These are phyloP conservation scores for Brassica rapa DNA, from an alignment of 345 rosid genomes.

Conservation along the genomic window DNA sequence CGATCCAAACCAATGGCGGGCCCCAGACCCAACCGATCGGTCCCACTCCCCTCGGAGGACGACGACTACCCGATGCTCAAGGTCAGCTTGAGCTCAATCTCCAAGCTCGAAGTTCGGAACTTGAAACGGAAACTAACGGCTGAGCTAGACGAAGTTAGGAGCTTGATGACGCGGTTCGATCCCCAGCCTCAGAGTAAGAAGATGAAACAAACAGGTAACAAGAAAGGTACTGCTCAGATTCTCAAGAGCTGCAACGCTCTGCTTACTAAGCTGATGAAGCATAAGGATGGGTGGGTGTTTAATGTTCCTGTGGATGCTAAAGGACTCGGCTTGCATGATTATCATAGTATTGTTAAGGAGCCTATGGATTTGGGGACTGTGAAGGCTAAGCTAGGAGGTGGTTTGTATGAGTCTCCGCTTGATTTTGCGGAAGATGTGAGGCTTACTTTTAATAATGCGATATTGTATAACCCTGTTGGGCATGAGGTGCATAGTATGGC, in stretches of 20 bases:
- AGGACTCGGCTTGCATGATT: conserved; percentile 73
- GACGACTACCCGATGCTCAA: conserved; percentile 34
- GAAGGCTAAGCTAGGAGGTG: conserved; percentile 56
- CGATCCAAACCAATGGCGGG: conserved; percentile 34
- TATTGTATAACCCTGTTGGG: conserved; percentile 75
- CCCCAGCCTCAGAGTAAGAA: conserved; percentile 18
- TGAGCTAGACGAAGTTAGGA: conserved; percentile 38
- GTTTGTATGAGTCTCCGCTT: conserved; percentile 62
- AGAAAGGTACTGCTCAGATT: conserved; percentile 46
- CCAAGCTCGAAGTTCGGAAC: conserved; percentile 33
- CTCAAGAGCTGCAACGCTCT: conserved; percentile 57
- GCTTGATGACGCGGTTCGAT: conserved; percentile 36
- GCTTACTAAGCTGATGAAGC: conserved; percentile 77
- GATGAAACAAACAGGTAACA: conserved; percentile 35
- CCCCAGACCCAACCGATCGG: conserved; percentile 11
- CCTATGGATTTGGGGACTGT: conserved; percentile 97
- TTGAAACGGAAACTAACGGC: conserved; percentile 35
- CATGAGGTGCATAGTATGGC: conserved; percentile 90
- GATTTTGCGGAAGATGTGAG: conserved; percentile 85
- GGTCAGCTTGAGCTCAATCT: conserved; percentile 36
- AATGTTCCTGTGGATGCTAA: conserved; percentile 79
- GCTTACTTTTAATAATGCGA: conserved; percentile 79
- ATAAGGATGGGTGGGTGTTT: conserved; percentile 82
- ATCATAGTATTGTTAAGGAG: conserved; percentile 64
- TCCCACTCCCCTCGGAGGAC: conserved; percentile 19